A percentile compares a stretch with the other conserved stretches of the same genome.
phyloP scores from a whole-genome alignment of 2,329 filamentous ascomycete genomes.

The Aspergillaceae sp. region DNA sequence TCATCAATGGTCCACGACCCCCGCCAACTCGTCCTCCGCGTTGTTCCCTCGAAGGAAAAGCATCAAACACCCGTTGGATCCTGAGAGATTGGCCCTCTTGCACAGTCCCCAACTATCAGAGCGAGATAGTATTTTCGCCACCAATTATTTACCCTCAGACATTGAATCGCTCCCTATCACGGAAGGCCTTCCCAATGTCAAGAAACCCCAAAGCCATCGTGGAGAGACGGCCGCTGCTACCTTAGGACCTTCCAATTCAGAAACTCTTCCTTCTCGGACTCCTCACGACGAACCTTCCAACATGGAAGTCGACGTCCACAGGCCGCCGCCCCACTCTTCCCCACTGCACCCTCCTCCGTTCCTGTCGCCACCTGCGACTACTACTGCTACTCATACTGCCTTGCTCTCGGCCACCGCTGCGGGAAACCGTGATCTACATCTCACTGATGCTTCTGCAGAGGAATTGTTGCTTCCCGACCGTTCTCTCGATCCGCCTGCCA shows the following conservation, averaged over 20 bases:
- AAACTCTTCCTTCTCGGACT: conserved; percentile 21
- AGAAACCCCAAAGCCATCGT: neutral
- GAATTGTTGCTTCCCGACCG: conserved; percentile 7
- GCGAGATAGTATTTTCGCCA: conserved; percentile 56
- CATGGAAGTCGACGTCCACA: conserved; percentile 32
- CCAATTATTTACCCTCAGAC: conserved; percentile 48
- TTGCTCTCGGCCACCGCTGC: conserved; percentile 13
- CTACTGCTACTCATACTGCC: conserved; percentile 16
- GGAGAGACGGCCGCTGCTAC: no score
- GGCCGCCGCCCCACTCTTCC: conserved; percentile 19
- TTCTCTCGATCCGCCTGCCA: neutral
- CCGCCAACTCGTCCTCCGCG: conserved; percentile 11
- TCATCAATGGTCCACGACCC: conserved; percentile 23
- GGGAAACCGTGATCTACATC: neutral
- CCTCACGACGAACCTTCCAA: conserved; percentile 20
- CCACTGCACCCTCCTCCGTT: conserved; percentile 16
- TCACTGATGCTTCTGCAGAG: conserved; percentile 2
- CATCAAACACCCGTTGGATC: conserved; percentile 19
- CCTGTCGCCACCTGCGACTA: conserved; percentile 15
- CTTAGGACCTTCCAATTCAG: conserved; percentile 11
- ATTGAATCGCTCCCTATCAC: conserved; percentile 14
- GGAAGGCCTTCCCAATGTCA: neutral
- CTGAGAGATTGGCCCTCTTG: conserved; percentile 18
- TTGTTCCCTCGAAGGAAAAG: conserved; percentile 26
- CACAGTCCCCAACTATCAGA: conserved; percentile 49